phyloP scores from a whole-genome alignment of 805 yeast species.

The Hanseniaspora clermontiae region DNA sequence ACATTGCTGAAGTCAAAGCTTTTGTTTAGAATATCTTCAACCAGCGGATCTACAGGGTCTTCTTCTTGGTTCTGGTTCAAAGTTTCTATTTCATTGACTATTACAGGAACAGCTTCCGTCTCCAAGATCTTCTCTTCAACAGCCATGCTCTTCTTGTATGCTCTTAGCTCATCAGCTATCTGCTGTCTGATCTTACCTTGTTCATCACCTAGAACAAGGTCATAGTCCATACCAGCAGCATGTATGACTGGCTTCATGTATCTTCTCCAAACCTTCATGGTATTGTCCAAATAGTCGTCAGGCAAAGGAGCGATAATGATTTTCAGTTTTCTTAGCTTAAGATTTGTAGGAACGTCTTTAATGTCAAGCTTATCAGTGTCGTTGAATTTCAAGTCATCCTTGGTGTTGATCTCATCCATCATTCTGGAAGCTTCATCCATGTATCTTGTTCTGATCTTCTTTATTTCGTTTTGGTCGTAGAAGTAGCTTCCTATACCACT shows the following conservation, averaged over 20 bases:
- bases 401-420: neutral
- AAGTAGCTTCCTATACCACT: slow-evolving; percentile 58
- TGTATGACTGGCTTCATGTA: slow-evolving; percentile 77
- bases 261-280: slow-evolving; percentile 59
- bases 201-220: slow-evolving; percentile 58
- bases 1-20: slow-evolving; percentile 35
- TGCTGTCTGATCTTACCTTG: slow-evolving; percentile 78
- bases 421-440: slow-evolving; percentile 30
- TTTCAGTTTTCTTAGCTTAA: slow-evolving; percentile 60
- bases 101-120: slow-evolving; percentile 18
- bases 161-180: slow-evolving; percentile 75
- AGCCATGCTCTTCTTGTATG: slow-evolving; percentile 40
- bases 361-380: slow-evolving; percentile 30
- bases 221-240: slow-evolving; percentile 75
- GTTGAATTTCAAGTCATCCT: neutral
- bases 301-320: slow-evolving; percentile 96
- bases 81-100: slow-evolving; percentile 4
- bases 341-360: slow-evolving; percentile 35
- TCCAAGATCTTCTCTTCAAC: slow-evolving; percentile 21
- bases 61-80: slow-evolving; percentile 16
- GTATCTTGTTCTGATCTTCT: slow-evolving; percentile 50
- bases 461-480: slow-evolving; percentile 69
- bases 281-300: slow-evolving; percentile 68
- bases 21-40: slow-evolving; percentile 24
- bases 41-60: slow-evolving; percentile 14